A percentile compares a stretch with the other conserved stretches of the same genome.
Conservation (phyloP, 257 asterid genomes). For the Solanum piurae region DNA sequence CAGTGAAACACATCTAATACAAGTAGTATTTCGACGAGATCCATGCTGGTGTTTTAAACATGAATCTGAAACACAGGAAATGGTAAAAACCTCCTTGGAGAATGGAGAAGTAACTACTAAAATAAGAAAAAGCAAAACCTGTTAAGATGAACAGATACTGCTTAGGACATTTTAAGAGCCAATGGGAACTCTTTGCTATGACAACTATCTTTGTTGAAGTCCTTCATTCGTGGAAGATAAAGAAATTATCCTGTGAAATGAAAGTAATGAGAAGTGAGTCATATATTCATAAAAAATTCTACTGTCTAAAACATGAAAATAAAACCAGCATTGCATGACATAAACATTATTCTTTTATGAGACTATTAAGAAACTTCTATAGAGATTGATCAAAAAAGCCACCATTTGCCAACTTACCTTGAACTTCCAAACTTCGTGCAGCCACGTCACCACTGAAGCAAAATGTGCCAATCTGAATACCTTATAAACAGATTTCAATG, state of each 20-base stretch:
- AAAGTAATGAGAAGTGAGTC: background rate
- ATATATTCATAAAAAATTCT: background rate
- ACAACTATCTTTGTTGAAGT: background rate
- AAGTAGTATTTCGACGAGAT: background rate
- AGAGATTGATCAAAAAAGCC: too few species aligned
- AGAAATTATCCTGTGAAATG: background rate
- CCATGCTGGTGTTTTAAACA: background rate
- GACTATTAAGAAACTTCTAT: background rate
- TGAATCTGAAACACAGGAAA: background rate
- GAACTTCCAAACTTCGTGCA: too few species aligned
- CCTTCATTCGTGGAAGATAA: background rate
- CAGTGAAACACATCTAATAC: background rate
- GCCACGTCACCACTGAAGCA: too few species aligned
- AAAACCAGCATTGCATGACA: background rate
- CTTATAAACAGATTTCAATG: background rate
- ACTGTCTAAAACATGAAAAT: background rate
- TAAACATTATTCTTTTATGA: background rate
- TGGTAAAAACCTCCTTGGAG: background rate
- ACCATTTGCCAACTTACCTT: too few species aligned
- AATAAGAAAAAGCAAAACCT: too few species aligned
- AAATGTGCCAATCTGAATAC: too few species aligned
- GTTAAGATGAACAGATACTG: too few species aligned
- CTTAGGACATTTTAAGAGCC: too few species aligned
- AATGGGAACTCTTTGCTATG: background rate
- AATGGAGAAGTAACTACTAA: too few species aligned